These are phyloP conservation scores for Pestalotiopsis sp. DNA, from an alignment of 2,329 filamentous ascomycete genomes.

Conservation along the genomic window DNA sequence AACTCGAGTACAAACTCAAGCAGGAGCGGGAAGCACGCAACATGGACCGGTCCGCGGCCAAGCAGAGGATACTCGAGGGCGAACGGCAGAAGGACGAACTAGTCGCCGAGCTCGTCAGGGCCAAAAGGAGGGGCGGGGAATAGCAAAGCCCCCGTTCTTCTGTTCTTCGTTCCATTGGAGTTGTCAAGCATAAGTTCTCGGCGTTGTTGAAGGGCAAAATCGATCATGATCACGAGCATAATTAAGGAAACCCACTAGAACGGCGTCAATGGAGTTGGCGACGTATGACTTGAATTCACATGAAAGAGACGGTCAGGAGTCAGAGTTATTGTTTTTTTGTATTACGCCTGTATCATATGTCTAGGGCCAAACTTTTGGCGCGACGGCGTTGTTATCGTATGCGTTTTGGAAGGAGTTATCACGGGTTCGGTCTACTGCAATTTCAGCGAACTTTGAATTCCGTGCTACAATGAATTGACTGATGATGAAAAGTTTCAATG, in stretches of 20 bases:
- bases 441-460: background rate
- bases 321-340: background rate
- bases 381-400: background rate
- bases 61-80: slow-evolving; percentile 60
- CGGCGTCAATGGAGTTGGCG: slow-evolving; percentile 2
- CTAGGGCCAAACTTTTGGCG: background rate
- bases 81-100: slow-evolving; percentile 36
- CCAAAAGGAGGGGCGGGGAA: slow-evolving; percentile 27
- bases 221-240: background rate
- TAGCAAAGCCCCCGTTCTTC: slow-evolving; percentile 20
- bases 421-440: background rate
- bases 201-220: background rate
- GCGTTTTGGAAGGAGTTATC: background rate
- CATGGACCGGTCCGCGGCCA: slow-evolving; percentile 81
- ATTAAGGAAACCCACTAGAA: background rate
- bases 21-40: slow-evolving; percentile 85
- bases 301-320: background rate
- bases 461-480: background rate
- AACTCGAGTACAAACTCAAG: slow-evolving; percentile 87
- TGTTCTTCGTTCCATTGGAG: background rate
- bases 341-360: background rate
- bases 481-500: background rate
- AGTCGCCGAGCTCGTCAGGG: slow-evolving; percentile 31
- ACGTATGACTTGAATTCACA: background rate
- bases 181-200: slow-evolving; percentile 3